Conservation (phyloP, 2,329 filamentous ascomycete genomes). For the Elsinoe arachidis region DNA sequence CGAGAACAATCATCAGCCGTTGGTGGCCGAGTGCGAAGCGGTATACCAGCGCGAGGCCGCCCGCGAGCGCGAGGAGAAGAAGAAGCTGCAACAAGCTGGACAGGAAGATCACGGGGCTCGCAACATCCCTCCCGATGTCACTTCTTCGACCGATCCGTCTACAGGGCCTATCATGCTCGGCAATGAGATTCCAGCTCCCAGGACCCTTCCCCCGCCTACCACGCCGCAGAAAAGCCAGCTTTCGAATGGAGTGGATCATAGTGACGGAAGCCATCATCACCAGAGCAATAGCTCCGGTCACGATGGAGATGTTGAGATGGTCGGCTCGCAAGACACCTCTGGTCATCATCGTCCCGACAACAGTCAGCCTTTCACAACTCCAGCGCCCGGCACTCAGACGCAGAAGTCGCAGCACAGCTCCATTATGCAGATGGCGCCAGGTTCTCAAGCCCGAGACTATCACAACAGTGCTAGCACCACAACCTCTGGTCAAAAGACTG, state of each 20-base stretch:
- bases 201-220: constrained; percentile 36
- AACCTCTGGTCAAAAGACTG: constrained; percentile 69
- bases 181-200: constrained; percentile 51
- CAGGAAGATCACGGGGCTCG: constrained; percentile 43
- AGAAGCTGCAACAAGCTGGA: constrained; percentile 53
- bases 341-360: constrained; percentile 26
- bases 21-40: constrained; percentile 67
- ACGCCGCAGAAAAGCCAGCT: constrained; percentile 50
- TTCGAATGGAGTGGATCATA: constrained; percentile 49
- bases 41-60: constrained; percentile 66
- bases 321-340: constrained; percentile 32
- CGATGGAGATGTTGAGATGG: constrained; percentile 38
- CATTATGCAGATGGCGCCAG: constrained; percentile 50
- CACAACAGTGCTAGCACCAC: constrained; percentile 87
- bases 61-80: constrained; percentile 47
- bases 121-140: constrained; percentile 32
- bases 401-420: constrained; percentile 55
- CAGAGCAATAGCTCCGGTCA: constrained; percentile 35
- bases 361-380: constrained; percentile 24
- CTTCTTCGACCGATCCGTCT: constrained; percentile 34
- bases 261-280: constrained; percentile 26
- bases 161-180: constrained; percentile 48
- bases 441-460: constrained; percentile 53
- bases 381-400: constrained; percentile 42
- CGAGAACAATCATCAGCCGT: constrained; percentile 53